Evolutionary conservation across 352 stramenopile species (phyloP).

Genomic region (Blastocystis hominis): DNA sequence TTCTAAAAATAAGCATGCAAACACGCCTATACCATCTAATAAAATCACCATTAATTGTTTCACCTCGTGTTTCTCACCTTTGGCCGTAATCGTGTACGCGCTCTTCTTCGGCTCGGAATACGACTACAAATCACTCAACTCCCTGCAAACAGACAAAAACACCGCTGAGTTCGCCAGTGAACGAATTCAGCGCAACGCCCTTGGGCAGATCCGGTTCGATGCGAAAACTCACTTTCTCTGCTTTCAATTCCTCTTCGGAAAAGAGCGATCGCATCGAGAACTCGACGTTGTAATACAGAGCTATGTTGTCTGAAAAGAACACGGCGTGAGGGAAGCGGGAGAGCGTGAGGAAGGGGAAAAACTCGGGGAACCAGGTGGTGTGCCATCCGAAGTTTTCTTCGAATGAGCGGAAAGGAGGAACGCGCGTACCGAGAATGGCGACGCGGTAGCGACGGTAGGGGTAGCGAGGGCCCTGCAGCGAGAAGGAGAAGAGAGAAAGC

Average conservation of each 20-base stretch:
- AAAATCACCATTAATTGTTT: background rate
- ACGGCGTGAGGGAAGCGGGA: background rate
- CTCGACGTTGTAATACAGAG: background rate
- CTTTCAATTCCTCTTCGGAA: background rate
- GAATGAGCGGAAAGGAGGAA: background rate
- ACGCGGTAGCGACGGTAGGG: background rate
- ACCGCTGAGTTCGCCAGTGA: background rate
- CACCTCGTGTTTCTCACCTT: background rate
- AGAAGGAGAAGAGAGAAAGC: background rate
- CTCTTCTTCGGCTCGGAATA: background rate
- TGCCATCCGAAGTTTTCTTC: background rate
- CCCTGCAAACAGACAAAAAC: background rate
- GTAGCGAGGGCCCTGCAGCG: background rate
- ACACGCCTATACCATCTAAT: background rate
- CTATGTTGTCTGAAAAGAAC: background rate
- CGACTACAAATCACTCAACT: background rate
- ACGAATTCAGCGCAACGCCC: background rate
- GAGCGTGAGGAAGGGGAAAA: conserved; percentile 6
- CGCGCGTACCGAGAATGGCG: background rate
- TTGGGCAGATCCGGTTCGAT: background rate
- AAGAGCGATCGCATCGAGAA: background rate
- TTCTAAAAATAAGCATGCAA: background rate
- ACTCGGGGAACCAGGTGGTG: conserved; percentile 27
- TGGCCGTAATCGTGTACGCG: background rate
- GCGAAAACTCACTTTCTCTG: background rate